phyloP scores from a whole-genome alignment of 345 rosid genomes.

The Laguncularia racemosa region DNA sequence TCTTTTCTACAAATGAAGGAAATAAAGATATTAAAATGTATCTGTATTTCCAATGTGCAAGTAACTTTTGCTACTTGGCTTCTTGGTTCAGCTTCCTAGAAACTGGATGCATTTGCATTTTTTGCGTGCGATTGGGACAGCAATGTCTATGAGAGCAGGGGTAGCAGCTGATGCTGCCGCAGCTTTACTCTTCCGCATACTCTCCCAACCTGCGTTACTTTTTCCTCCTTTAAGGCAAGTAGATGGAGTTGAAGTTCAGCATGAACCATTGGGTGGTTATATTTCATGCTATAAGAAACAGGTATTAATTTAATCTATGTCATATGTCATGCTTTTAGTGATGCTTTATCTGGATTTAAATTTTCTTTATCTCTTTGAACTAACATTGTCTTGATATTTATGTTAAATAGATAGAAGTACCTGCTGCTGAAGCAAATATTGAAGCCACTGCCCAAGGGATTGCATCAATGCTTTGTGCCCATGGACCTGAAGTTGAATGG shows the following conservation, averaged over 20 bases:
- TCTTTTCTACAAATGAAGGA: too few relatives aligned
- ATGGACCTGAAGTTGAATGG: slow-evolving; percentile 99
- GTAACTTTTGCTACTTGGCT: slow-evolving; percentile 10
- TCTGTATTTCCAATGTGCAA: too few relatives aligned
- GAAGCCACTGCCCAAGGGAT: slow-evolving; percentile 99
- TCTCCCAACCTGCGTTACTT: slow-evolving; percentile 92
- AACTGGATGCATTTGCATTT: slow-evolving; percentile 99
- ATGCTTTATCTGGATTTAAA: neutral
- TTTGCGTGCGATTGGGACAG: slow-evolving; percentile 95
- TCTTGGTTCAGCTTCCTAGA: slow-evolving; percentile 72
- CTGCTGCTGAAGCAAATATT: slow-evolving; percentile 93
- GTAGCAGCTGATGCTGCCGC: slow-evolving; percentile 99
- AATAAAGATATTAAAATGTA: too few relatives aligned
- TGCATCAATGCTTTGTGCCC: slow-evolving; percentile 99
- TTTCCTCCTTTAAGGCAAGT: slow-evolving; percentile 92
- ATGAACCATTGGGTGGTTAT: slow-evolving; percentile 63
- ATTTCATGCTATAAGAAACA: slow-evolving; percentile 77
- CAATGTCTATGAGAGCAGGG: slow-evolving; percentile 98
- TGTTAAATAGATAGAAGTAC: slow-evolving; percentile 71
- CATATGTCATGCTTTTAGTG: neutral
- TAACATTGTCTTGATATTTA: slow-evolving; percentile 8
- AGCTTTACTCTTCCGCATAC: slow-evolving; percentile 87
- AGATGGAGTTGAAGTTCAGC: slow-evolving; percentile 81
- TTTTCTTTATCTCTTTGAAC: too few relatives aligned
- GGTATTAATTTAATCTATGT: slow-evolving; percentile 28